A percentile compares a stretch with the other conserved stretches of the same genome.
Evolutionary conservation across 495 filamentous ascomycete species (phyloP).

Genomic region (Penicillium psychrofluorescens): DNA sequence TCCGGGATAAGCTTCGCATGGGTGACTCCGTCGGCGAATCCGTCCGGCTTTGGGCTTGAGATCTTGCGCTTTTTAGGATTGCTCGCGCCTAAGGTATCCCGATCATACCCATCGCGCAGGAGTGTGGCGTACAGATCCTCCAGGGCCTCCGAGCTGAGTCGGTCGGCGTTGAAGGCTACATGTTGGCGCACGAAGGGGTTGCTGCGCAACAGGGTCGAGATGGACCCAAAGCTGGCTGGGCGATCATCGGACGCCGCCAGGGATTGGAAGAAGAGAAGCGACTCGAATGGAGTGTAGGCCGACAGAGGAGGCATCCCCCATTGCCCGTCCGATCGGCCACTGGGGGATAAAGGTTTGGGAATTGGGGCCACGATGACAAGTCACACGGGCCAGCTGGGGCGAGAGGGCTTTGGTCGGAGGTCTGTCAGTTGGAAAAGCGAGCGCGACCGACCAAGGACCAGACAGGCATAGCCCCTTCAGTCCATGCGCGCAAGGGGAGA

Average conservation of each 20-base stretch:
- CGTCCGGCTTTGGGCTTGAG: conserved; percentile 50
- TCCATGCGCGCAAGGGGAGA: conserved; percentile 3
- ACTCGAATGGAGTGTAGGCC: conserved; percentile 80
- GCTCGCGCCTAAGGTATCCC: conserved; percentile 13
- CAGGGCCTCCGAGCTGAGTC: conserved; percentile 71
- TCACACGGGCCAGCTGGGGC: conserved; percentile 1
- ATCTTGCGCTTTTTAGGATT: conserved; percentile 70
- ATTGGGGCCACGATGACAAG: conserved; percentile 37
- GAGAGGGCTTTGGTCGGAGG: conserved; percentile 4
- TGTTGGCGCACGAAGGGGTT: conserved; percentile 62
- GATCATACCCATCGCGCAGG: conserved; percentile 62
- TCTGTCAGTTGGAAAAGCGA: conserved; percentile 1
- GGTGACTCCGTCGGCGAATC: conserved; percentile 52
- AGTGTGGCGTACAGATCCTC: conserved; percentile 68
- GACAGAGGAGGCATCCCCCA: conserved; percentile 50
- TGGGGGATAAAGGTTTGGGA: conserved; percentile 25
- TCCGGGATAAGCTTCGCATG: conserved; percentile 60
- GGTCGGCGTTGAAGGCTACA: conserved; percentile 60
- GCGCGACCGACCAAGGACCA: conserved; percentile 3
- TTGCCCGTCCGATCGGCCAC: conserved; percentile 39
- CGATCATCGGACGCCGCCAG: conserved; percentile 61
- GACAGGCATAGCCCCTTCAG: conserved; percentile 3
- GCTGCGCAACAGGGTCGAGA: conserved; percentile 66
- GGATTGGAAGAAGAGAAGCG: conserved; percentile 80
- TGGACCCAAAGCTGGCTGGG: conserved; percentile 56